Conservation (phyloP, 257 asterid genomes). For the Lavandula angustifolia region DNA sequence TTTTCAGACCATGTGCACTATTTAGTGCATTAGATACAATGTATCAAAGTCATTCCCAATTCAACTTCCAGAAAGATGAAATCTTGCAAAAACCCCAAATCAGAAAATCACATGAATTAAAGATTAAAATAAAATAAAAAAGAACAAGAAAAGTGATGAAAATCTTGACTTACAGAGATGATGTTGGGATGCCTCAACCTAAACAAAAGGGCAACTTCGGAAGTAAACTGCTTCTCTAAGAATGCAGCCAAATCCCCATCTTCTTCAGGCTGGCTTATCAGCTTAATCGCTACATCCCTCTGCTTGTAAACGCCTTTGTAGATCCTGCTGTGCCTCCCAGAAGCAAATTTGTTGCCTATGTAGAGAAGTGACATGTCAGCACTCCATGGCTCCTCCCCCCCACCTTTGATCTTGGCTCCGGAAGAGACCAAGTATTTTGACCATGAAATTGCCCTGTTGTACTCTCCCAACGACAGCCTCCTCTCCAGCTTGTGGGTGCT, state of each 20-base stretch:
- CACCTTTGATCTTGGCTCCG: slow-evolving; percentile 77
- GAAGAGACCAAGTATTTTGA: slow-evolving; percentile 87
- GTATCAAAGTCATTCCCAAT: slow-evolving; percentile 4
- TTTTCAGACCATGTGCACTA: slow-evolving; percentile 22
- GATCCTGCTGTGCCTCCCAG: slow-evolving; percentile 91
- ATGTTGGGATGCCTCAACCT: slow-evolving; percentile 85
- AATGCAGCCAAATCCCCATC: slow-evolving; percentile 89
- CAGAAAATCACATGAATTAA: background rate
- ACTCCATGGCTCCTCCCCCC: slow-evolving; percentile 83
- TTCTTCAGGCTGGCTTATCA: slow-evolving; percentile 92
- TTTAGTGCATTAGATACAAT: slow-evolving; percentile 25
- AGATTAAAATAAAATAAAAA: background rate
- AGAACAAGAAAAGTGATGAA: background rate
- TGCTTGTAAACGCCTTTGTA: slow-evolving; percentile 88
- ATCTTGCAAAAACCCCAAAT: background rate
- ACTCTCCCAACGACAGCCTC: slow-evolving; percentile 89
- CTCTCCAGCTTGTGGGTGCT: slow-evolving; percentile 80
- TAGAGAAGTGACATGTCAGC: slow-evolving; percentile 95
- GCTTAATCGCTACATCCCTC: slow-evolving; percentile 90
- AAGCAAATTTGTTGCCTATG: slow-evolving; percentile 90
- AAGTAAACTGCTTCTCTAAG: slow-evolving; percentile 85
- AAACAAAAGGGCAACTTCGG: slow-evolving; percentile 84
- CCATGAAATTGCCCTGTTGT: slow-evolving; percentile 89
- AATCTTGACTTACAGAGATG: slow-evolving; percentile 68
- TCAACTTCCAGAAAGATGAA: background rate